Conservation (phyloP, 371 early-diverging fungal genomes). For the Mortierella sp. region DNA sequence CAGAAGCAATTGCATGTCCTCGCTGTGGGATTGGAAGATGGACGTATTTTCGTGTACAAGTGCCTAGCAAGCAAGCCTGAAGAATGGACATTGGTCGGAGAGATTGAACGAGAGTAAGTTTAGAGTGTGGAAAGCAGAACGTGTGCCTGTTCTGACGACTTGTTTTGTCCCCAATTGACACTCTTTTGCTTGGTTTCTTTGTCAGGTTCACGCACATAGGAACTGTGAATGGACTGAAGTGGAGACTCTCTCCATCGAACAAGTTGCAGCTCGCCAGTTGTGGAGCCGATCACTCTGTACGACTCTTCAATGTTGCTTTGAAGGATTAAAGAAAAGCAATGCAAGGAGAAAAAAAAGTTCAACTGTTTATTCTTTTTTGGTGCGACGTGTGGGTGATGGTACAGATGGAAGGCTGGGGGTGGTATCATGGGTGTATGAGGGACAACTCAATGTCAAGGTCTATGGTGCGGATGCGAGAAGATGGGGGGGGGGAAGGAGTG, state of each 20-base stretch:
- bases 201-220: conserved; percentile 69
- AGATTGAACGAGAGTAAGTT: conserved; percentile 61
- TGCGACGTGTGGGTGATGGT: too few species aligned
- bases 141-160: too few species aligned
- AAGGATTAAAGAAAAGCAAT: background rate
- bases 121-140: too few species aligned
- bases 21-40: conserved; percentile 88
- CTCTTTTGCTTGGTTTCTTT: too few species aligned
- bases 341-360: conserved; percentile 2
- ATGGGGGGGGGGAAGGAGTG: too few species aligned
- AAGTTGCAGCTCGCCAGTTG: conserved; percentile 72
- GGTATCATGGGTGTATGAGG: too few species aligned
- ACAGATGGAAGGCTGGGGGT: too few species aligned
- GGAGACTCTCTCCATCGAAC: conserved; percentile 56
- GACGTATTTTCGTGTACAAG: conserved; percentile 70
- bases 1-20: conserved; percentile 64
- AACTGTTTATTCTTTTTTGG: too few species aligned
- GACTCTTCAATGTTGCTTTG: conserved; percentile 66
- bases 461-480: too few species aligned
- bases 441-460: too few species aligned
- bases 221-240: conserved; percentile 71
- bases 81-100: conserved; percentile 58
- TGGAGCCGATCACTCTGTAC: conserved; percentile 81
- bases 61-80: conserved; percentile 22
- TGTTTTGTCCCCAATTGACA: too few species aligned